phyloP scores from a whole-genome alignment of 257 asterid genomes.

The Petunia secreta region DNA sequence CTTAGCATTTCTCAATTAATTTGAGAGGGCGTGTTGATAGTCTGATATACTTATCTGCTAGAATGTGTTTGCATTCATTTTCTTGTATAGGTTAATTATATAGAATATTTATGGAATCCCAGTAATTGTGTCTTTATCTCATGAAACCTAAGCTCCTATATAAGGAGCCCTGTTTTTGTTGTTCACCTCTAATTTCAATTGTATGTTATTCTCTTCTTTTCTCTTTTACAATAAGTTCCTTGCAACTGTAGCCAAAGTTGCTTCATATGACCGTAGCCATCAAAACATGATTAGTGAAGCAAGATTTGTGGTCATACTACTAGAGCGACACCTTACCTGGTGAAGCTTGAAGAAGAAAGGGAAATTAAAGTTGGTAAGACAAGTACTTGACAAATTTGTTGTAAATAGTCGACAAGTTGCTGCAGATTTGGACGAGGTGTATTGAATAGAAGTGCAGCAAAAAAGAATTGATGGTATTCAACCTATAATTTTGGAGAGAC shows the following conservation, averaged over 20 bases:
- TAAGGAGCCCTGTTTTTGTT: not conserved
- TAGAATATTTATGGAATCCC: not conserved
- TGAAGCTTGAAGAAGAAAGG: not conserved
- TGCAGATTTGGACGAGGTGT: not conserved
- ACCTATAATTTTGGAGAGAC: not conserved
- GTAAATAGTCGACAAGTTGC: not conserved
- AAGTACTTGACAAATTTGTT: not conserved
- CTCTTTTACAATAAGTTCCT: not conserved
- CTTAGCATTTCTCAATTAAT: not conserved
- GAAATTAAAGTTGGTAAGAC: not conserved
- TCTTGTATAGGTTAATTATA: not conserved
- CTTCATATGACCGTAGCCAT: not conserved
- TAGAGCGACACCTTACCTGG: not conserved
- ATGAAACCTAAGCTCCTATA: not conserved
- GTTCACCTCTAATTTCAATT: not conserved
- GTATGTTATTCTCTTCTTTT: not conserved
- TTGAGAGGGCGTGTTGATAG: not conserved
- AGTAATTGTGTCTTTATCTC: not conserved
- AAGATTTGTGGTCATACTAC: not conserved
- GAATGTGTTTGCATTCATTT: conserved; percentile 13
- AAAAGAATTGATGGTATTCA: not conserved
- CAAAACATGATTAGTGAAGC: not conserved
- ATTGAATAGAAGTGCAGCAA: not conserved
- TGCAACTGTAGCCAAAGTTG: not conserved
- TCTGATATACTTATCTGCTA: not conserved